Base-by-base conservation (phyloP, 805 yeast genomes). In the Kurtzmaniella cleridarum region DNA sequence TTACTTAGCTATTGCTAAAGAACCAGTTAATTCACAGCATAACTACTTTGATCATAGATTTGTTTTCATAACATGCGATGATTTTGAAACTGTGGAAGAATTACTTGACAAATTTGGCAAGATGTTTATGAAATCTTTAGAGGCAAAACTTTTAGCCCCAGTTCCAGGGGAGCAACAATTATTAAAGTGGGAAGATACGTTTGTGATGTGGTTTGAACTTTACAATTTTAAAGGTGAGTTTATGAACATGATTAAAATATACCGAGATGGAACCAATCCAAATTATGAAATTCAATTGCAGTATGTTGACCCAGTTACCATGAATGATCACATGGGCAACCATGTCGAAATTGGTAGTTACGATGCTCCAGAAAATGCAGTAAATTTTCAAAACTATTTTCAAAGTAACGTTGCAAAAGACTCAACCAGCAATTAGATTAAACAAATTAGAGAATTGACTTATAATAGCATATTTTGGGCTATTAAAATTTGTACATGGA, bases 131-230 rank as follows among this genome's bases (percentile, higher is more conserved):
- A 41, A 47, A 6, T 41, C 49, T 5, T 42, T 66, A 29, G 65
- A 55, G 9, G 41, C 43, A 11, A 53, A 48, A 36, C 41, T 64
- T 2, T 32, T 48, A n/a, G 57, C 69, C 6, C 68, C 70, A 3
- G 36, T 40, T 1, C 20, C 39, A 6, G 18, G 34, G 5, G 16
- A 23, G 14, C 35, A 47, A 4, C 36, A 42, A 5, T 38, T 43
- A 11, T 39, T 55, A 9, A 29, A 40, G 12, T 63, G 67, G 68
- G 45, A 48, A 9, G 67, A 62, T 44, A 28, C 54, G 4, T 66
- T 67, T 40, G 38, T 48, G 4, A 46, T 54, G 13, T 65, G 70
- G 69, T 63, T 49, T 39, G 72, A 66, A 43, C 30, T 64, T 8
- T 68, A 65, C 43, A 61, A 64, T 42, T 46, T 44, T 39, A 41